phyloP scores from a whole-genome alignment of 2,329 filamentous ascomycete genomes.

The Cyphellophora attinorum region DNA sequence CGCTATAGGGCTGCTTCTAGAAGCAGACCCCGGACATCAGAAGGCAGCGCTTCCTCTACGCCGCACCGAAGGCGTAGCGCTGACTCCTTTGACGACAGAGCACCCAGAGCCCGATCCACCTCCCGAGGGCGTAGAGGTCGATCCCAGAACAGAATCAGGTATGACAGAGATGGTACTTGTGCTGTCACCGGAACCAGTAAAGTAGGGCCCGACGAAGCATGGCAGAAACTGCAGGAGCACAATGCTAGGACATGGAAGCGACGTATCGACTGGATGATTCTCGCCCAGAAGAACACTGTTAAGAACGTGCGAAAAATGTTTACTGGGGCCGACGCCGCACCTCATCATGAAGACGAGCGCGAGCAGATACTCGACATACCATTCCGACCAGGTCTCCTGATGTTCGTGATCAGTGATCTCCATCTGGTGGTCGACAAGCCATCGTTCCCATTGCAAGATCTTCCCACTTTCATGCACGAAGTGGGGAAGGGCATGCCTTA shows the following conservation, averaged over 20 bases:
- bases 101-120: slow-evolving; percentile 22
- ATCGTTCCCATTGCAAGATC: slow-evolving; percentile 72
- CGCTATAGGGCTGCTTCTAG: slow-evolving; percentile 43
- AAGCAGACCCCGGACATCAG: slow-evolving; percentile 26
- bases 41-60: slow-evolving; percentile 28
- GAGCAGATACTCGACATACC: slow-evolving; percentile 82
- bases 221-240: slow-evolving; percentile 62
- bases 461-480: slow-evolving; percentile 73
- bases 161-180: slow-evolving; percentile 70
- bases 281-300: slow-evolving; percentile 61
- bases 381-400: slow-evolving; percentile 73
- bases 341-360: slow-evolving; percentile 70
- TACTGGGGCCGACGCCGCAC: slow-evolving; percentile 70
- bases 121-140: slow-evolving; percentile 26
- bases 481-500: slow-evolving; percentile 95
- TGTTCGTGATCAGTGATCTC: slow-evolving; percentile 70
- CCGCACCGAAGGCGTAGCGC: slow-evolving; percentile 36
- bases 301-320: slow-evolving; percentile 70
- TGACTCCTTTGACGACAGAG: slow-evolving; percentile 47
- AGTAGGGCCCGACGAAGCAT: slow-evolving; percentile 67
- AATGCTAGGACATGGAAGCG: slow-evolving; percentile 89
- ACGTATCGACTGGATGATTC: slow-evolving; percentile 70
- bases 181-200: slow-evolving; percentile 63
- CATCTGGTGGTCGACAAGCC: slow-evolving; percentile 84
- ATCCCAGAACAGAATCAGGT: slow-evolving; percentile 37